Evolutionary conservation across 208 protist species (phyloP).

Genomic region (Trypanosoma congolense): DNA sequence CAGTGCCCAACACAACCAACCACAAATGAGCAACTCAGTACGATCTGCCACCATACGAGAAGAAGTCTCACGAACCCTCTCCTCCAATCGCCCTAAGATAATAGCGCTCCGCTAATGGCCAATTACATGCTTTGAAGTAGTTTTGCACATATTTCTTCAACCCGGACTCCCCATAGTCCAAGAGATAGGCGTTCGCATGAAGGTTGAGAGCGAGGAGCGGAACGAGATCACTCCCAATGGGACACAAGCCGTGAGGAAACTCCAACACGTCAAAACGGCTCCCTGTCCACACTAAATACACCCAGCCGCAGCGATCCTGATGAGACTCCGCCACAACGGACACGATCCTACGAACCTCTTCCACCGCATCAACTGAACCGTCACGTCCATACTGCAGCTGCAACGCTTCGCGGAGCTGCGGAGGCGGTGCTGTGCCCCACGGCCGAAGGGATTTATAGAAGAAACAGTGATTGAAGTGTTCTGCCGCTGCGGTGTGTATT

Average conservation of each 20-base stretch:
- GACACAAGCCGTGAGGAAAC: slow-evolving; percentile 73
- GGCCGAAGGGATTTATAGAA: slow-evolving; percentile 82
- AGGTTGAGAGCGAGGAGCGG: slow-evolving; percentile 74
- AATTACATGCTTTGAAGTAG: slow-evolving; percentile 88
- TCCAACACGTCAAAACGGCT: slow-evolving; percentile 73
- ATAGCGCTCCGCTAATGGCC: slow-evolving; percentile 60
- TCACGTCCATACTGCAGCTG: slow-evolving; percentile 71
- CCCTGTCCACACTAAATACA: slow-evolving; percentile 83
- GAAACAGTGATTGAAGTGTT: slow-evolving; percentile 91
- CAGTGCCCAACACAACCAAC: too few relatives aligned
- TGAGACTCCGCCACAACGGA: slow-evolving; percentile 53
- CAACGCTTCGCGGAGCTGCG: slow-evolving; percentile 56
- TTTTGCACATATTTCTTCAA: slow-evolving; percentile 72
- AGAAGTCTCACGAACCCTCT: slow-evolving; percentile 4
- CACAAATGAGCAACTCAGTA: too few relatives aligned
- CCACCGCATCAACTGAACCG: slow-evolving; percentile 51
- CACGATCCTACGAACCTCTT: slow-evolving; percentile 55
- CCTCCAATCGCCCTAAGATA: slow-evolving; percentile 33
- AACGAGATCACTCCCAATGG: slow-evolving; percentile 66
- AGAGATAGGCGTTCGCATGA: slow-evolving; percentile 51
- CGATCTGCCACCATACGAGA: slow-evolving; percentile 4
- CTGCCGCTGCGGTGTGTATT: slow-evolving; percentile 58
- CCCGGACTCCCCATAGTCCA: slow-evolving; percentile 55
- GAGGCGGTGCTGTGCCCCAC: slow-evolving; percentile 68
- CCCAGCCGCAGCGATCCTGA: slow-evolving; percentile 60